phyloP scores from a whole-genome alignment of 768 basidiomycete species.

The Gelatoporia subvermispora region DNA sequence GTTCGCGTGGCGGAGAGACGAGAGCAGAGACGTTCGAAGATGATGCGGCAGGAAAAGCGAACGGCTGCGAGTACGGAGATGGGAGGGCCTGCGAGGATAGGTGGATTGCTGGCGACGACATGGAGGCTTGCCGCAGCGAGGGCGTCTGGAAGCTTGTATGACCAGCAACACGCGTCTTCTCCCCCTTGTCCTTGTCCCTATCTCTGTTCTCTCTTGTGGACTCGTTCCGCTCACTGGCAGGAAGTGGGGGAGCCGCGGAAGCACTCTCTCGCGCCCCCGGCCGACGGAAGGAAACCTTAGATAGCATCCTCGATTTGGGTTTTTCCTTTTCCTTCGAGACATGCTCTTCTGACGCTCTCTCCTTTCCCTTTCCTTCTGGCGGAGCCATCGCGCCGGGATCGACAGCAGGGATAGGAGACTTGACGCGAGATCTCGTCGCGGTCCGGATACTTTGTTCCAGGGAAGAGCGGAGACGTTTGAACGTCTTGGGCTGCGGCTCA shows the following conservation, averaged over 20 bases:
- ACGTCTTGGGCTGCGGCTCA: slow-evolving; percentile 46
- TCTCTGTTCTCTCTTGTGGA: slow-evolving; percentile 12
- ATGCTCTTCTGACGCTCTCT: slow-evolving; percentile 32
- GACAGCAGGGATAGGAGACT: slow-evolving; percentile 22
- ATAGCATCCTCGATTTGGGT: slow-evolving; percentile 43
- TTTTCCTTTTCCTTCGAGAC: slow-evolving; percentile 35
- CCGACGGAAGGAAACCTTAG: slow-evolving; percentile 48
- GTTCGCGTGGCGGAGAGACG: slow-evolving; percentile 43
- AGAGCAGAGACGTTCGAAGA: slow-evolving; percentile 41
- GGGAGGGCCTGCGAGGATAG: slow-evolving; percentile 53
- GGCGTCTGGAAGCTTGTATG: slow-evolving; percentile 59
- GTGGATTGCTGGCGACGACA: slow-evolving; percentile 72
- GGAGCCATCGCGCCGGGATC: slow-evolving; percentile 41
- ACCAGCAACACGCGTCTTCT: slow-evolving; percentile 45
- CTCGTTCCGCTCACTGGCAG: slow-evolving; percentile 24
- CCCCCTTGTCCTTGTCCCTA: slow-evolving; percentile 30
- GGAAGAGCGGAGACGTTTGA: slow-evolving; percentile 61
- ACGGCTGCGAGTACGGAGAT: slow-evolving; percentile 47
- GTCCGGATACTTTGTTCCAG: slow-evolving; percentile 63
- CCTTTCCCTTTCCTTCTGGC: slow-evolving; percentile 36
- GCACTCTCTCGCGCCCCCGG: slow-evolving; percentile 27
- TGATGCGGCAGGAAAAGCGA: slow-evolving; percentile 40
- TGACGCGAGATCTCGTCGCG: slow-evolving; percentile 47
- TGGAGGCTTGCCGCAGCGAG: slow-evolving; percentile 62
- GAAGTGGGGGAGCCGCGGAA: slow-evolving; percentile 33